Evolutionary conservation across 2,329 filamentous ascomycete genomes (phyloP).

Genomic region (Lasiodiplodia citricola): DNA sequence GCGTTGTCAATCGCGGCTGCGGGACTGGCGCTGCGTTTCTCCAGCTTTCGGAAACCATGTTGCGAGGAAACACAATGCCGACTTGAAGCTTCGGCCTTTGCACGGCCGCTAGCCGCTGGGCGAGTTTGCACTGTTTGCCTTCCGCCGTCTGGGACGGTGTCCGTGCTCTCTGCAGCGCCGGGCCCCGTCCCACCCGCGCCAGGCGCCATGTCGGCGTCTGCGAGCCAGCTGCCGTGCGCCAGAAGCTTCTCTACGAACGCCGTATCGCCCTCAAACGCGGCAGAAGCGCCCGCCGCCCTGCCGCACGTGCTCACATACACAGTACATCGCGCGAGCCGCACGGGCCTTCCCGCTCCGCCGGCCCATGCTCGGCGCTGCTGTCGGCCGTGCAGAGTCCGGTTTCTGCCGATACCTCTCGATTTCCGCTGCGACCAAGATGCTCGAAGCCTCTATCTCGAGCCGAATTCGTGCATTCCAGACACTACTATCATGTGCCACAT

Average conservation of each 20-base stretch:
- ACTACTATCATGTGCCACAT: background rate
- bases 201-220: background rate
- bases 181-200: background rate
- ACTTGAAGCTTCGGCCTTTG: slow-evolving; percentile 15
- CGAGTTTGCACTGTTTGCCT: slow-evolving; percentile 14
- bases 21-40: slow-evolving; percentile 23
- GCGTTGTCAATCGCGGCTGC: slow-evolving; percentile 23
- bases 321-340: background rate
- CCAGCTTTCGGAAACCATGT: slow-evolving; percentile 25
- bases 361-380: slow-evolving; percentile 12
- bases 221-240: background rate
- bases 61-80: slow-evolving; percentile 23
- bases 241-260: background rate
- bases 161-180: too few species aligned
- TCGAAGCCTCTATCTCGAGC: background rate
- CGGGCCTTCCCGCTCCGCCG: background rate
- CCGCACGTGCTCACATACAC: background rate
- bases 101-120: slow-evolving; percentile 1
- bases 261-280: background rate
- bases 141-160: too few species aligned
- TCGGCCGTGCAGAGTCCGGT: background rate
- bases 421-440: background rate
- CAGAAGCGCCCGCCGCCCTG: background rate
- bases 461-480: background rate
- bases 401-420: slow-evolving; percentile 13